Evolutionary conservation across 495 filamentous ascomycete genomes (phyloP), one percentile per base, ranked within the genome.

Genomic region (Cudoniella acicularis): DNA sequence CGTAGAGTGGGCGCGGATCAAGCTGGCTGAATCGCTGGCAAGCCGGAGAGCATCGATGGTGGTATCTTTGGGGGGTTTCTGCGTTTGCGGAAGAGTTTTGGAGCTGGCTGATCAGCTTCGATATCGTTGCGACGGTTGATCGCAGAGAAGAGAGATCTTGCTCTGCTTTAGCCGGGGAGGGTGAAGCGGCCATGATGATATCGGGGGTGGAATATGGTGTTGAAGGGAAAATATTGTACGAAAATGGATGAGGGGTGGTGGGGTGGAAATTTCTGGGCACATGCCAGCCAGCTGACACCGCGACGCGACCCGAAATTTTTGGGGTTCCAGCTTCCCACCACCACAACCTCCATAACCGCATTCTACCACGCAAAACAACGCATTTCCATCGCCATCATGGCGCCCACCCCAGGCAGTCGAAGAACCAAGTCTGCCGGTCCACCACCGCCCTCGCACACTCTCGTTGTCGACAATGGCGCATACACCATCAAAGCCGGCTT

Each of bases 401-500:
- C 48, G 11, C 23, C 21, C 78, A 72, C 76, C 4, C 74, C 72
- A 25, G 57, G 72, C 41, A 21, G 59, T 22, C 65, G 73, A 52
- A 77, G 77, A 59, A 71, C 74, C 20, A 78, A 74, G 45, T 55
- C 63, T 4, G 61, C 71, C 3, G 70, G 69, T n/a, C 75, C 77
- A 4, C 54, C 69, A 10, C 70, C 73, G 9, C 86, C 88, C 0
- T 71, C 83, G 10, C 79, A 80, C 59, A 96, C 92, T 0, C 84
- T 98, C 47, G 79, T 99, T 48, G 75, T 98, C 63, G 95, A 99
- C 76, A 98, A 98, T 78, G 95, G 94, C 65, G 91, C 87, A 25
- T 89, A 89, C 70, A 93, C 87, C 2, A 87, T 98, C 71, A 99
- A 99, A 78, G 92, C 92, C 22, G 93, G 94, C 60, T 90, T 93